A percentile compares a stretch with the other conserved stretches of the same genome.
These are phyloP conservation scores for Blastobotrys raffinosifermentans DNA, from an alignment of 1,139 yeast genomes.

Conservation along the genomic window DNA sequence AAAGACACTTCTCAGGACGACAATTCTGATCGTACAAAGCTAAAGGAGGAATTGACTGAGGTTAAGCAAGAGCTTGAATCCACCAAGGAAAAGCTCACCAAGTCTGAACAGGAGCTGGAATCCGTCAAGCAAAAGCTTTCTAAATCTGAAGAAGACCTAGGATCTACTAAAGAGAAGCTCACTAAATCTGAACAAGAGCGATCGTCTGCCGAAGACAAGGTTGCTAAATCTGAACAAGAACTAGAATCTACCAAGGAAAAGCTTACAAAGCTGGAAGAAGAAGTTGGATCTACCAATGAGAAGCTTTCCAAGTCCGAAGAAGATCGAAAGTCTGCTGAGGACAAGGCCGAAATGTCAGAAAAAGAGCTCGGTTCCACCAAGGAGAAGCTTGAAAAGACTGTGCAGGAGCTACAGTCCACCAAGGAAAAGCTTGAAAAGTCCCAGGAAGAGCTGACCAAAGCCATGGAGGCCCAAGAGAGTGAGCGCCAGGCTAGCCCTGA, in stretches of 20 bases:
- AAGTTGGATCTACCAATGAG: conserved; percentile 7
- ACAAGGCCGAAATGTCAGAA: conserved; percentile 1
- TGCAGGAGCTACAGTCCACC: too few relatives aligned
- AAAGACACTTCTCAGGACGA: conserved; percentile 7
- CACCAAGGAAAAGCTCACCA: conserved; percentile 1
- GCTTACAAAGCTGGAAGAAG: conserved; percentile 6
- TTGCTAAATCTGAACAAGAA: conserved; percentile 2
- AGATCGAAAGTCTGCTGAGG: not conserved
- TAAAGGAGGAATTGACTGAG: conserved; percentile 13
- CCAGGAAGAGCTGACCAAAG: not conserved
- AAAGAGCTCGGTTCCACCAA: conserved; percentile 1
- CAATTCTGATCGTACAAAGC: conserved; percentile 11
- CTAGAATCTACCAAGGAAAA: conserved; percentile 4
- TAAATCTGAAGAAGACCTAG: conserved; percentile 7
- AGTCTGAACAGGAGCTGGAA: not conserved
- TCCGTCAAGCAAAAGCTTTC: not conserved
- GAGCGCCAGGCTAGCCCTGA: not conserved
- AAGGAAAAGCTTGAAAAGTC: not conserved
- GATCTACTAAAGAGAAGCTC: not conserved
- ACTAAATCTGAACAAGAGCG: conserved; percentile 7
- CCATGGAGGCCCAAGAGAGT: not conserved
- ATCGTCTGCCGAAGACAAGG: not conserved
- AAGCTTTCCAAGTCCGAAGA: not conserved
- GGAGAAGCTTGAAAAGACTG: too few relatives aligned
- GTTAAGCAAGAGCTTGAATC: conserved; percentile 8